Evolutionary conservation across 2,329 filamentous ascomycete genomes (phyloP), one percentile per base, ranked within the genome.

Genomic region (Diaporthe citri): DNA sequence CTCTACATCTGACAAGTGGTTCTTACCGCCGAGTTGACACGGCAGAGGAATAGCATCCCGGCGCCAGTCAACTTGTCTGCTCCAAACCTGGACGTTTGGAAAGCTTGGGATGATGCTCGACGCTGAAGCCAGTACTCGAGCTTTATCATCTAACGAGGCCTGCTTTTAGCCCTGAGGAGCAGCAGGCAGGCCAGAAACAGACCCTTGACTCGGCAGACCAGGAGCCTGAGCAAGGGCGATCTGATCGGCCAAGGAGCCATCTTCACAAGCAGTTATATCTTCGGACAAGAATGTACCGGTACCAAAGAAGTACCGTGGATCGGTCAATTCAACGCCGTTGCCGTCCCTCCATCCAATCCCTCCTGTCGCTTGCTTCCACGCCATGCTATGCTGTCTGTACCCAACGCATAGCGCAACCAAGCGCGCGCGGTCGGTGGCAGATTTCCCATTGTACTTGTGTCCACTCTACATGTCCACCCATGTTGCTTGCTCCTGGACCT

Each of bases 241-340:
- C 64, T 69, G 64, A 69, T 55, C 64, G 64, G 64, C 64, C 64
- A 41, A 69, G 64, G 34, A 55, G 64, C 64, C 34, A 55, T 41
- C 46, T 41, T 69, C 64, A 69, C 64, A 69, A 69, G 64, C 31
- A 55, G 48, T 34, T 39, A 41, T 41, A 34, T 55, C 7, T 28
- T 55, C 64, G 64, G 64, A 55, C 64, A 55, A n/a, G 31, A 52
- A 69, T 69, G 64, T 69, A 69, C 64, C 64, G 64, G 64, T 69
- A 69, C 64, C 64, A 52, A 22, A 55, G n/a, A 4, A 69, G 48
- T 69, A 69, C 64, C 57, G 48, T 55, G 46, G 48, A 39, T 52
- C 31, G 34, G 34, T 55, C 46, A 69, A 39, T 52, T 67, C 64
- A 48, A 55, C 46, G 64, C 46, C 64, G 46, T 51, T 67, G 46